Percentiles rank a stretch among this genome's conserved stretches.
Evolutionary conservation across 257 asterid genomes (phyloP).

Genomic region (Coffea eugenioides): DNA sequence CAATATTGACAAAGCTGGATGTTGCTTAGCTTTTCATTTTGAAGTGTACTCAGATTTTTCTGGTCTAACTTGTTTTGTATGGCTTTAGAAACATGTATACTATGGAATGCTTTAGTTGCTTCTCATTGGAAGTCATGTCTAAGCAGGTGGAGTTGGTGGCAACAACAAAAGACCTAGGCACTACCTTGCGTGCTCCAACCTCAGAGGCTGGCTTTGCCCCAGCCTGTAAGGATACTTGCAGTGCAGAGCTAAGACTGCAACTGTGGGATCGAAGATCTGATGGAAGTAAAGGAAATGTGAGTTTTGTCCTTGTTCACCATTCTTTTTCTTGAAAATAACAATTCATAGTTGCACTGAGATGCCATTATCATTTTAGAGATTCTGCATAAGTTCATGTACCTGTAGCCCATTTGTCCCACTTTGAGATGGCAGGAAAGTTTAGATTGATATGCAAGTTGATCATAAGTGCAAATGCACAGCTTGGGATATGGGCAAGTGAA

Average conservation of each 20-base stretch:
- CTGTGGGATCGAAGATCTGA: constrained; percentile 60
- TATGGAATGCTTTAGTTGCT: not conserved
- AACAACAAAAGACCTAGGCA: constrained; percentile 68
- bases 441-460: no score
- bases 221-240: constrained; percentile 87
- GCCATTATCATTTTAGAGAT: not conserved
- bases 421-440: not conserved
- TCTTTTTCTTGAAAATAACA: not conserved
- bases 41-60: not conserved
- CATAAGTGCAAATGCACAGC: no score
- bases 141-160: constrained; percentile 82
- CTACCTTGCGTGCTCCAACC: constrained; percentile 96
- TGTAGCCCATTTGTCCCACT: not conserved
- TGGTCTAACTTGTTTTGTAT: not conserved
- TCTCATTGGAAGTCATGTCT: constrained; percentile 8
- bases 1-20: not conserved
- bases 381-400: no score
- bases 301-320: not conserved
- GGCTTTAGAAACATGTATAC: not conserved
- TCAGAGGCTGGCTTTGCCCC: constrained; percentile 83
- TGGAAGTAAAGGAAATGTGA: constrained; percentile 83
- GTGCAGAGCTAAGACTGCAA: constrained; percentile 57
- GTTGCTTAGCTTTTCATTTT: not conserved
- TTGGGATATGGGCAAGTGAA: no score
- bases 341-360: not conserved